Evolutionary conservation across 495 filamentous ascomycete genomes (phyloP), one percentile per base, ranked within the genome.

Genomic region (Penicillium pulvis): DNA sequence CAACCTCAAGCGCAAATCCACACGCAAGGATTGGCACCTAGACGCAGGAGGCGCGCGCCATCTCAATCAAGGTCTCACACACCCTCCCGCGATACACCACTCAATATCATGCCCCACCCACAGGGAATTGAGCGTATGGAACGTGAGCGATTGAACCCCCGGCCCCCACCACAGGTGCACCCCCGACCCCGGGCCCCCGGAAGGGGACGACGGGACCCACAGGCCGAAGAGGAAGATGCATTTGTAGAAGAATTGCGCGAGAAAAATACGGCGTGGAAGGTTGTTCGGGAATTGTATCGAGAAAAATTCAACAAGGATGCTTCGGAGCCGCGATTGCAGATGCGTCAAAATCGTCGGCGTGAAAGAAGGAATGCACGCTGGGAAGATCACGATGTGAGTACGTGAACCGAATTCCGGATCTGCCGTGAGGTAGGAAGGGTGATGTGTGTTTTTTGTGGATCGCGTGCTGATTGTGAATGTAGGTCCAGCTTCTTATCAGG

Each of bases 301-400:
- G 81, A 83, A 35, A 81, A 79, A 26, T 82, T 83, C 60, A 78
- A 86, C 47, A 87, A 87, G 56, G 81, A 83, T 60, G 87, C 84
- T 53, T 77, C 87, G 44, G 86, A 90, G 53, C 85, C 88, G 4
- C 82, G 87, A 4, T 72, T 91, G 47, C 88, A 91, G 71, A 91
- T 91, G 88, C 82, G 88, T 16, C 83, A 86, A 65, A 82, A 86
- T 58, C 78, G 88, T 24, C 76, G 89, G 41, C 81, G 85, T 43
- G 86, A 87, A 67, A 81, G 85, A 51, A 68, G 71, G 23, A 73
- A 84, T 68, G 75, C 83, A 12, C 78, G 82, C 5, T 91, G 88
- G 88, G 85, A 86, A 48, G 81, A 86, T 50, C 76, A 79, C 53
- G 88, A 91, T 80, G 84, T 87, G 75, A 75, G 83, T 81, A 76